Evolutionary conservation across 768 basidiomycete genomes (phyloP), one percentile per base, ranked within the genome.

Genomic region (Paxillus involutus): DNA sequence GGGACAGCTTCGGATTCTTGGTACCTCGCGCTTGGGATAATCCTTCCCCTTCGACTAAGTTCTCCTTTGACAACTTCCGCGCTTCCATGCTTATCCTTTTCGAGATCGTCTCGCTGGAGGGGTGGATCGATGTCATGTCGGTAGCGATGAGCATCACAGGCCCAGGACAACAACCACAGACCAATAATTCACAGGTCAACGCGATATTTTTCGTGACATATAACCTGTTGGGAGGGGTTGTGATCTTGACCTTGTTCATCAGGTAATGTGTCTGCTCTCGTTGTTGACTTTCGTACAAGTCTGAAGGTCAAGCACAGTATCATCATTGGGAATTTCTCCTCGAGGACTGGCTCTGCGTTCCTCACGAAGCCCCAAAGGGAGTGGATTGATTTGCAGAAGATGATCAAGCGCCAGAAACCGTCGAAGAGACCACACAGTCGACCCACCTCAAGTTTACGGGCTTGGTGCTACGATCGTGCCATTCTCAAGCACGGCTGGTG

Each of bases 101-200:
- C 63, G 96, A 98, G 72, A 94, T 96, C 59, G 92, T 98, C 21
- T 96, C 94, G 0, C 74, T 97, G 46, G 94, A 96, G 72, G 96
- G 96, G 2, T 98, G 95, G 96, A 81, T 91, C n/a, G 92, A 95
- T 65, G 96, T 94, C 47, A 89, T 97, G 88, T 73, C 71, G 36
- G 79, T 86, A 24, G 88, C 87, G 1, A 89, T 89, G 69, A 83
- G 85, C 57, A 88, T 97, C 58, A 86, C 82, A 1, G 91, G 88
- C 5, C 65, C 58, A 19, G 83, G 84, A 29, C 71, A 71, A 51
- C 94, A 97, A 66, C 91, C 93, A 0, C 71, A 80, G 54, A 78
- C 73, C 39, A 89, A 95, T 57, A 82, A 80, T 1, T 80, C 88
- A 0, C 89, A 91, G 57, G 82, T 77, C 60, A 96, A 98, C 65